A percentile compares a stretch with the other conserved stretches of the same genome.
Conservation (phyloP, 106 monocot species). For the Platanthera guangdongensis region DNA sequence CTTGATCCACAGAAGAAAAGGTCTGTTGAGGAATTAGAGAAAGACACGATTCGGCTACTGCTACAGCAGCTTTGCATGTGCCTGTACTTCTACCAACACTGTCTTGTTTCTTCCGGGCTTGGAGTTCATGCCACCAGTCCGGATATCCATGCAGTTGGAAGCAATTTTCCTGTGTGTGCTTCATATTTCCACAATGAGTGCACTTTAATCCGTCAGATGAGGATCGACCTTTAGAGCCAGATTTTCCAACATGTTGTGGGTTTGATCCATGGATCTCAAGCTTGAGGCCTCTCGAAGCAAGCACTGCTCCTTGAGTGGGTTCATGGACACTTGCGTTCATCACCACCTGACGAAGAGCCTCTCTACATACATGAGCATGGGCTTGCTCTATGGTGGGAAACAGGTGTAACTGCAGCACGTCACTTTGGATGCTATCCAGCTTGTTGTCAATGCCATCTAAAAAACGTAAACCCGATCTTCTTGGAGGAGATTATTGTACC, state of each 20-base stretch:
- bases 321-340: neutral
- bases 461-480: constrained; percentile 3
- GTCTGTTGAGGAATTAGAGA: neutral
- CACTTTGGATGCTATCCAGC: neutral
- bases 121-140: neutral
- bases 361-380: neutral
- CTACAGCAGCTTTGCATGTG: neutral
- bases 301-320: neutral
- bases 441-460: constrained; percentile 1
- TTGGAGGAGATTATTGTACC: constrained; percentile 2
- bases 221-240: neutral
- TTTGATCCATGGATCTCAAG: neutral
- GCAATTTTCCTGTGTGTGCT: neutral
- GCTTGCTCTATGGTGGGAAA: constrained; percentile 3
- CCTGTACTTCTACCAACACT: neutral
- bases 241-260: neutral
- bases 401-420: neutral
- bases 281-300: neutral
- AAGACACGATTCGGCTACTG: neutral
- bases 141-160: neutral
- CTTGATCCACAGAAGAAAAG: neutral
- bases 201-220: neutral
- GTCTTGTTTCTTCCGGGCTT: neutral
- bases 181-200: neutral
- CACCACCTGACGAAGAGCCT: neutral